Base-by-base conservation (phyloP, 495 filamentous ascomycete genomes). In the Halenospora varia region DNA sequence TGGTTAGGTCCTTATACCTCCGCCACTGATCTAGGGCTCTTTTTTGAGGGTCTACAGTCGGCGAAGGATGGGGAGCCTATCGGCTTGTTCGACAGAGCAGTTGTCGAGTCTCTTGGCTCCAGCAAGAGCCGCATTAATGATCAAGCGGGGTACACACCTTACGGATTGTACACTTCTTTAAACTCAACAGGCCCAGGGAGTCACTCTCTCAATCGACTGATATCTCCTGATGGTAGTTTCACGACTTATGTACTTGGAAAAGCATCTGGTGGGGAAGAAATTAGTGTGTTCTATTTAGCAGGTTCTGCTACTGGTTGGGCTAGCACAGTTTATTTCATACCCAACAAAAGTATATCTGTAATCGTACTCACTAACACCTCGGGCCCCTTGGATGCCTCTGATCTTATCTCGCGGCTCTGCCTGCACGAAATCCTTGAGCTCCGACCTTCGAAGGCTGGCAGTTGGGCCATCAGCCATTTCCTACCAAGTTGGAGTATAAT, bases 221-320 rank as follows among this genome's bases (percentile, higher is more conserved):
- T 60, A 55, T 55, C 51, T 3, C 44, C 44, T 25, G 44, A 45
- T 11, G 49, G 46, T 23, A 44, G 23, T 23, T 20, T 19, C 29
- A 41, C 35, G 1, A 20, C 15, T 18, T 23, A 42, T 18, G 22
- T 48, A 45, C 35, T 54, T 23, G 51, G 51, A 44, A 42, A 49
- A 50, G 0, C 24, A 25, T n/a, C 25, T 25, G 10, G 46, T 26
- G 35, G 22, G 19, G 24, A 55, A 6, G 51, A 48, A 45, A 26
- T 55, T 29, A 50, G 26, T 4, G 57, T 51, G n/a, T 45, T 29
- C 23, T 60, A 60, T 55, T 9, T 55, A 51, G 57, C 57, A 29
- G 57, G 57, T 48, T 54, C 44, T 45, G 51, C 45, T 19, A 60
- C 51, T 24, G 57, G 57, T 40, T 60, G 51, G 51, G 23, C 51